A percentile compares a stretch with the other conserved stretches of the same genome.
phyloP scores from a whole-genome alignment of 495 filamentous ascomycete species.

The Paragyromitra xinjiangensis region DNA sequence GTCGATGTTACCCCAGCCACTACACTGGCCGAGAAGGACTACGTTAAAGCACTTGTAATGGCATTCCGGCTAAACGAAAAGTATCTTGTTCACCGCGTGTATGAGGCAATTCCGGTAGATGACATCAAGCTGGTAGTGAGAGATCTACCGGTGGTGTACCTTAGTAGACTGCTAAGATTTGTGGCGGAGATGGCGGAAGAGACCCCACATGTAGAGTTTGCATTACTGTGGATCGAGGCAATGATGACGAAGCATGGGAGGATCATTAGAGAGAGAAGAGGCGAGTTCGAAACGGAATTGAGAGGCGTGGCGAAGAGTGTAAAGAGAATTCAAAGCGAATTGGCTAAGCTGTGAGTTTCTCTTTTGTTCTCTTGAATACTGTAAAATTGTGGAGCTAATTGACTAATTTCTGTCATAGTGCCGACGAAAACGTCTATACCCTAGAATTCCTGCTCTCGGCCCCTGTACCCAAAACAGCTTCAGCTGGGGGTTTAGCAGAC shows the following conservation, averaged over 20 bases:
- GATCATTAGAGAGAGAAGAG: conserved; percentile 79
- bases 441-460: conserved; percentile 75
- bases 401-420: conserved; percentile 60
- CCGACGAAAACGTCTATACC: conserved; percentile 85
- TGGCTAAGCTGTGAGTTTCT: conserved; percentile 53
- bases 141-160: conserved; percentile 84
- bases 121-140: conserved; percentile 82
- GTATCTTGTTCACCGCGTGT: conserved; percentile 79
- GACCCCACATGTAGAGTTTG: conserved; percentile 91
- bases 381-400: not conserved
- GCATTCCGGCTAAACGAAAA: conserved; percentile 90
- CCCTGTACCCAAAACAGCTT: conserved; percentile 16
- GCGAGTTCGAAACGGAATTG: conserved; percentile 79
- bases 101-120: conserved; percentile 78
- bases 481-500: not conserved
- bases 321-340: conserved; percentile 75
- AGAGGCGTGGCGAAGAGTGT: conserved; percentile 79
- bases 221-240: conserved; percentile 89
- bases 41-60: conserved; percentile 93
- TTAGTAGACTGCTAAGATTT: conserved; percentile 80
- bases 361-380: not conserved
- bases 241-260: conserved; percentile 81
- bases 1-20: conserved; percentile 86
- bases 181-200: conserved; percentile 89
- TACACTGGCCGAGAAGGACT: conserved; percentile 79